Evolutionary conservation across 148 eudicot genomes (phyloP), one percentile per base, ranked within the genome.

Genomic region (Pouteria glomerata): DNA sequence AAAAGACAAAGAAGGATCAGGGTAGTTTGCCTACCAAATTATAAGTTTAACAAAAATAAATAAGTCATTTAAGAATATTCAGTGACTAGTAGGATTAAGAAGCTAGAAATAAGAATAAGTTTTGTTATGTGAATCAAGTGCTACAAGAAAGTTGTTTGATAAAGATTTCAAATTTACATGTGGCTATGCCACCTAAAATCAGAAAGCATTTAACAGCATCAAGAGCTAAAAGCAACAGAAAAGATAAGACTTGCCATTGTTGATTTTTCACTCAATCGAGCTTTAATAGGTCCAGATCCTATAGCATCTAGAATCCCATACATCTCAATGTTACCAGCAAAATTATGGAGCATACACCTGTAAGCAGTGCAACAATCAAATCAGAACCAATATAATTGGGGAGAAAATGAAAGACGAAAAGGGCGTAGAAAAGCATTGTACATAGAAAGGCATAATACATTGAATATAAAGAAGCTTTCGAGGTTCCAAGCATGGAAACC

Each of bases 301-400:
- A 85, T 71, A 30, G 83, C 68, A 69, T 85, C 88, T 37, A 85
- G 52, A 33, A 85, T 57, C 18, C 85, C 88, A n/a, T 85, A 85
- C 88, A 82, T 85, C 74, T 85, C 88, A 66, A 82, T 59, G 34
- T 85, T 85, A 55, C 80, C 88, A 56, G 85, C 88, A 74, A 85
- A 85, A 52, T 82, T 85, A 70, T 85, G 85, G 41, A 82, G 82
- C 88, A 85, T 85, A 70, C 88, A 85, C 88, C 88, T 85, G 81
- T 42, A 41, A 23, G 24, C 33, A 44, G 0, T 21, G 23, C 23
- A 48, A 41, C 37, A 66, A 15, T 10, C 2, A 31, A 65, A 37
- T 57, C 53, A 63, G 35, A 30, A 31, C 42, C n/a, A 29, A 29
- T 44, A 24, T 23, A 21, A 12, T 19, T n/a, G 1, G 7, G 35